phyloP scores from a whole-genome alignment of 129 eudicot genomes.

The Dittrichia graveolens region DNA sequence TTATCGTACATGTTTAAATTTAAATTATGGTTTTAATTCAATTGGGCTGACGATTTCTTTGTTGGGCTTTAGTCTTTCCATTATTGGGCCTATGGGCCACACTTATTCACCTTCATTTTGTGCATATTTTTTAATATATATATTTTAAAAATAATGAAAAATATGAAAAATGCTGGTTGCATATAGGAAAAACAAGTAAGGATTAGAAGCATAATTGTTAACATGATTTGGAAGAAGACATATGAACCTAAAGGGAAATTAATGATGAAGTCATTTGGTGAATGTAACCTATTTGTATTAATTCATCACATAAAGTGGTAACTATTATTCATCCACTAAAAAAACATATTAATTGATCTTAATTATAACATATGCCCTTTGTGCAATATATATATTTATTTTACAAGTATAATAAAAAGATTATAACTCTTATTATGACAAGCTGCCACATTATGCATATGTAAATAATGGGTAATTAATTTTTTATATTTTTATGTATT shows the following conservation, averaged over 20 bases:
- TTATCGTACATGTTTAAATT: too few species aligned
- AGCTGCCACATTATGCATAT: conserved; percentile 22
- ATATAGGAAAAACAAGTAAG: conserved; percentile 16
- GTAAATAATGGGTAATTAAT: neutral
- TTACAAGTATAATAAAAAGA: conserved; percentile 1
- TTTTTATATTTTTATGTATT: neutral
- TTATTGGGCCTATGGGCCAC: too few species aligned
- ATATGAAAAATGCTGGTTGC: neutral
- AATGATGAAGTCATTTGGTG: conserved; percentile 42
- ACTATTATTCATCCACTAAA: conserved; percentile 39
- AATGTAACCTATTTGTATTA: conserved; percentile 30
- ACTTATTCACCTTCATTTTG: too few species aligned
- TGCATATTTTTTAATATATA: too few species aligned
- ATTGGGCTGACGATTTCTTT: neutral
- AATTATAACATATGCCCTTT: conserved; percentile 35
- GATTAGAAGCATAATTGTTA: conserved; percentile 35
- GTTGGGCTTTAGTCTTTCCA: neutral
- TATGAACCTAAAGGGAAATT: conserved; percentile 48
- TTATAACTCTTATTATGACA: conserved; percentile 23
- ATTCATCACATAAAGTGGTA: conserved; percentile 32
- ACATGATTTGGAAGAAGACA: conserved; percentile 48
- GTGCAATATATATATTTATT: neutral
- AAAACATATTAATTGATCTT: conserved; percentile 41
- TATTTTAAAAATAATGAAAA: too few species aligned
- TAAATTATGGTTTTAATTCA: neutral